Evolutionary conservation across 1,139 yeast species (phyloP), one percentile per base, ranked within the genome.

Genomic region (Debaryomycetaceae sp.): DNA sequence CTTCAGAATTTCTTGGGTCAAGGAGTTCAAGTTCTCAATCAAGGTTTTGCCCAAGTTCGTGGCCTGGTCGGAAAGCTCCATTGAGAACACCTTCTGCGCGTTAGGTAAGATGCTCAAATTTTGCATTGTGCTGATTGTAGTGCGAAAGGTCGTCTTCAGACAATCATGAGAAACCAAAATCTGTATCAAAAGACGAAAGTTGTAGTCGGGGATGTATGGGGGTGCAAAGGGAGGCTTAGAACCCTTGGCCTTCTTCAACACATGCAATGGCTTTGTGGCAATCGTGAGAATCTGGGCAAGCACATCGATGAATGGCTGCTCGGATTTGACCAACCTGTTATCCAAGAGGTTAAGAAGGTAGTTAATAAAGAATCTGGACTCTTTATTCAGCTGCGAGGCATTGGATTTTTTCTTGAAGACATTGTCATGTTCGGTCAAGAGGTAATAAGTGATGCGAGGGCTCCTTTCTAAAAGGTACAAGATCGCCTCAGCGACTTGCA

Each of bases 101-200:
- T 76, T 74, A 2, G 74, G 68, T 23, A 86, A 59, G 13, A 69
- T 63, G 1, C 86, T 75, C 34, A 89, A 55, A 48, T 84, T 81
- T 45, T 83, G 93, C 81, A 89, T 84, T 2, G 89, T 78, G 39
- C 85, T 76, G 31, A 89, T 68, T 0, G 93, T 80, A 50, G 89
- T 83, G 46, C 88, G 86, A 57, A 88, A 88, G 0, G 94, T 88
- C 25, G 82, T 74, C 42, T 86, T 82, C 17, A 89, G 79, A 51
- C 96, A 86, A 37, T 88, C 95, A 48, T 84, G 85, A 1, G 93
- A 77, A n/a, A 83, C 75, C 34, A 89, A 64, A 26, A 86, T 75
- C 22, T 78, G 71, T 13, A 84, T 80, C 30, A 86, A 65, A 38
- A 74, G 72, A 34, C 75, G 70, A 47, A 84, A 62, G 41, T 81